These are phyloP conservation scores for Cajanus cajan DNA, from an alignment of 306 rosid genomes.

Conservation along the genomic window DNA sequence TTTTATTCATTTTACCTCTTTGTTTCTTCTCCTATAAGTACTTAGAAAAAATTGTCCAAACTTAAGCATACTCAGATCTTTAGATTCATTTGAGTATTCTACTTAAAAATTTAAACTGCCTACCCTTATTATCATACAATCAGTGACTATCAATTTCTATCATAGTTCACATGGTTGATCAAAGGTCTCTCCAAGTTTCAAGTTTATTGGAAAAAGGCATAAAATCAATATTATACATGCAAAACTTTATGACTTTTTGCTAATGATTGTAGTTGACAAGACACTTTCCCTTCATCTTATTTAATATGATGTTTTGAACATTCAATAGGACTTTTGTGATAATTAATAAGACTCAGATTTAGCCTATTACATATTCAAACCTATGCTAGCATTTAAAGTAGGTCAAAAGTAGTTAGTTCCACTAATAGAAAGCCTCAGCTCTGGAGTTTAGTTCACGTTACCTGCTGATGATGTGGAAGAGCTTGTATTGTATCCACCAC, in stretches of 20 bases:
- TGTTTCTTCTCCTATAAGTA: neutral
- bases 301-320: neutral
- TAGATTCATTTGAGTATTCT: too few species aligned
- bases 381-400: neutral
- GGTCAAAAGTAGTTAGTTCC: neutral
- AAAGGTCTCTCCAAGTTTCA: neutral
- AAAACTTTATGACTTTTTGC: neutral
- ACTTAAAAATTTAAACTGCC: neutral
- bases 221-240: neutral
- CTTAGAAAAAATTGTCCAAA: neutral
- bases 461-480: slow-evolving; percentile 98
- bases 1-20: neutral
- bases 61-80: neutral
- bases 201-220: neutral
- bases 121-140: neutral
- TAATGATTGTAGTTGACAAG: neutral
- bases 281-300: neutral
- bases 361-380: neutral
- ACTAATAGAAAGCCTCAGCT: neutral
- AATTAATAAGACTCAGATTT: neutral
- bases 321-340: neutral
- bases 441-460: slow-evolving; percentile 37
- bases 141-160: neutral
- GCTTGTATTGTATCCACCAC: slow-evolving; percentile 84
- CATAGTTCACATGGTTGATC: neutral